These are phyloP conservation scores for Blastomyces emzantsi DNA, from an alignment of 2,329 filamentous ascomycete genomes.

Conservation along the genomic window DNA sequence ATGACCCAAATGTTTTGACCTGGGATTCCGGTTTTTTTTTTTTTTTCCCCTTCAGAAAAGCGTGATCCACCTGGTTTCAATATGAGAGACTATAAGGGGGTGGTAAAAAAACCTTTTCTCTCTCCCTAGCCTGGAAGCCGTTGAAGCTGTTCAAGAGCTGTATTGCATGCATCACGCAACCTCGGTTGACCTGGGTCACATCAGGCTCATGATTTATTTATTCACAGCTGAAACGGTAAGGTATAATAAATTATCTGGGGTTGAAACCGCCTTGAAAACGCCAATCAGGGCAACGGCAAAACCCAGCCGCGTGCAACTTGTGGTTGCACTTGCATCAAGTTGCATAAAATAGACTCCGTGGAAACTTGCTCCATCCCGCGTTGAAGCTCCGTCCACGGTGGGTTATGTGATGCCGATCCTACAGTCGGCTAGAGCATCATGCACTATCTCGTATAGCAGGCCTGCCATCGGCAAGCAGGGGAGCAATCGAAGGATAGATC, in stretches of 20 bases:
- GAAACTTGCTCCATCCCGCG: too few relatives aligned
- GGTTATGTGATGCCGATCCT: too few relatives aligned
- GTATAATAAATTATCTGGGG: neutral
- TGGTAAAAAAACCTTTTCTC: neutral
- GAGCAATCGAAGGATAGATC: too few relatives aligned
- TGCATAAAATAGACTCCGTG: too few relatives aligned
- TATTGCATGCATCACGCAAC: neutral
- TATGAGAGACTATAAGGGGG: neutral
- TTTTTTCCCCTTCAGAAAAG: neutral
- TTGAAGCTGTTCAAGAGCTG: neutral
- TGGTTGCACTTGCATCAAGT: neutral
- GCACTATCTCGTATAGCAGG: too few relatives aligned
- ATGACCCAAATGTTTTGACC: neutral
- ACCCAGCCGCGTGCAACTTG: neutral
- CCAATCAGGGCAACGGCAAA: neutral
- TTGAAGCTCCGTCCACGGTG: too few relatives aligned
- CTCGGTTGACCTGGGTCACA: neutral
- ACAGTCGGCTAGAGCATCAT: too few relatives aligned
- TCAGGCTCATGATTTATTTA: neutral
- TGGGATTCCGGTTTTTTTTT: neutral
- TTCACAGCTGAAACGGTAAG: neutral
- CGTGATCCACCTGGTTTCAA: neutral
- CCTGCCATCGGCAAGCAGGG: too few relatives aligned
- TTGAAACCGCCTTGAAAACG: neutral
- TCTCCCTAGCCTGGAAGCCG: neutral